These are phyloP conservation scores for Nepenthes alata DNA, from an alignment of 179 eudicot genomes.

Conservation along the genomic window DNA sequence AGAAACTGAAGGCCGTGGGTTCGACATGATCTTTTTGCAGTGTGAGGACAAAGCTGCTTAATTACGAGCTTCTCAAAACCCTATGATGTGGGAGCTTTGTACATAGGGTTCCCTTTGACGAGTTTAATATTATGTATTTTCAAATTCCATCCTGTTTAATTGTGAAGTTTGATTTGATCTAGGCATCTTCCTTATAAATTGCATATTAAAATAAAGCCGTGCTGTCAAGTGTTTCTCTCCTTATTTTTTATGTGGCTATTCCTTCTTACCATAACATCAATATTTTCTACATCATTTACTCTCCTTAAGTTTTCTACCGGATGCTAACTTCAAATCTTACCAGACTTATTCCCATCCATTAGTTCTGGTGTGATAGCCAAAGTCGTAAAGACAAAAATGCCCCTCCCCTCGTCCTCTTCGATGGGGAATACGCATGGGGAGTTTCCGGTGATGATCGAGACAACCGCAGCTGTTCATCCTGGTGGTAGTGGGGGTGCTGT, in stretches of 20 bases:
- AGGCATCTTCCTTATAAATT: too few species aligned
- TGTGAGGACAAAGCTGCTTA: too few species aligned
- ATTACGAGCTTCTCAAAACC: too few species aligned
- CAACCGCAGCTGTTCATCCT: slow-evolving; percentile 97
- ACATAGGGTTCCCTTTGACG: too few species aligned
- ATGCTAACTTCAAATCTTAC: slow-evolving; percentile 11
- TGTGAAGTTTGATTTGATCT: too few species aligned
- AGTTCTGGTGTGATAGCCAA: slow-evolving; percentile 75
- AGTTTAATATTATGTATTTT: too few species aligned
- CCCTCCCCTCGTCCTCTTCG: slow-evolving; percentile 11
- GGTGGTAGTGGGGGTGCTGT: slow-evolving; percentile 97
- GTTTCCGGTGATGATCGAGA: slow-evolving; percentile 83
- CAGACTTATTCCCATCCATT: slow-evolving; percentile 72
- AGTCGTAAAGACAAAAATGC: slow-evolving; percentile 52
- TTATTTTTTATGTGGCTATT: background rate
- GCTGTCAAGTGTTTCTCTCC: too few species aligned
- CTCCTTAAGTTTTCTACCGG: slow-evolving; percentile 5
- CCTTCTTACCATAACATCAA: background rate
- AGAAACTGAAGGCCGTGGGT: too few species aligned
- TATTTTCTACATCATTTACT: background rate
- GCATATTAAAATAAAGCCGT: too few species aligned
- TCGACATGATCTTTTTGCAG: too few species aligned
- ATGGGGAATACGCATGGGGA: slow-evolving; percentile 10
- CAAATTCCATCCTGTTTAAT: too few species aligned
- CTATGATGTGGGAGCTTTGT: too few species aligned